Percentiles rank a stretch among this genome's conserved stretches.
These are phyloP conservation scores for Pyrus hybrid DNA, from an alignment of 331 rosid genomes.

Conservation along the genomic window DNA sequence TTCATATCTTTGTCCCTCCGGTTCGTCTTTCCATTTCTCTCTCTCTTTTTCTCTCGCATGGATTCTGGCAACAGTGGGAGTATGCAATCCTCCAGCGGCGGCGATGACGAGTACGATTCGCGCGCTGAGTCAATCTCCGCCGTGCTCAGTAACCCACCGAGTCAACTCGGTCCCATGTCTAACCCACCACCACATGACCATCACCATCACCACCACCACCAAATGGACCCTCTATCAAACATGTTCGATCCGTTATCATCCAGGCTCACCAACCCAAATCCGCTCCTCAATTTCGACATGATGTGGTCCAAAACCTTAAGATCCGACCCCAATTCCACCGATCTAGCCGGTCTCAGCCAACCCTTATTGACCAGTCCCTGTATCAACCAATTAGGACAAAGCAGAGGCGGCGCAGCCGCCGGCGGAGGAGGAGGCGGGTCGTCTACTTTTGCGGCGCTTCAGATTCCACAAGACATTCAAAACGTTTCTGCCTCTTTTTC, in stretches of 20 bases:
- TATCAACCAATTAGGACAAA: conserved; percentile 23
- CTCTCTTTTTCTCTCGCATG: conserved; percentile 30
- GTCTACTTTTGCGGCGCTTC: conserved; percentile 17
- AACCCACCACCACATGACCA: conserved; percentile 7
- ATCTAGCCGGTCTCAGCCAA: conserved; percentile 31
- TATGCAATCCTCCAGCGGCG: conserved; percentile 90
- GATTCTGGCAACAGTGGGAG: conserved; percentile 91
- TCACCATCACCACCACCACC: conserved; percentile 8
- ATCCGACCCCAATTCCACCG: conserved; percentile 50
- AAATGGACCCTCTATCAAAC: conserved; percentile 43
- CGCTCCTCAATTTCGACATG: conserved; percentile 48
- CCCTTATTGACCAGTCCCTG: conserved; percentile 15
- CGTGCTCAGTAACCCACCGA: conserved; percentile 12
- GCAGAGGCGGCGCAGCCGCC: not conserved
- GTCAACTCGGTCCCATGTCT: conserved; percentile 15
- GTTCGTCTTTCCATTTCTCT: conserved; percentile 23
- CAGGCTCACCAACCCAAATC: conserved; percentile 25
- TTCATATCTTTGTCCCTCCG: not conserved
- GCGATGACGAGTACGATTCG: conserved; percentile 87
- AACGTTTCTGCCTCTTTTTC: conserved; percentile 23
- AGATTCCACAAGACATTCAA: conserved; percentile 15
- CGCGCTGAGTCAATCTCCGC: conserved; percentile 58
- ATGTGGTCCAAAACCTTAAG: conserved; percentile 45
- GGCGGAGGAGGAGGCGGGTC: not conserved
- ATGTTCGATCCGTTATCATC: conserved; percentile 45